Conservation (phyloP, 192 early-diverging fungal species). For the Oehlia diaphana region DNA sequence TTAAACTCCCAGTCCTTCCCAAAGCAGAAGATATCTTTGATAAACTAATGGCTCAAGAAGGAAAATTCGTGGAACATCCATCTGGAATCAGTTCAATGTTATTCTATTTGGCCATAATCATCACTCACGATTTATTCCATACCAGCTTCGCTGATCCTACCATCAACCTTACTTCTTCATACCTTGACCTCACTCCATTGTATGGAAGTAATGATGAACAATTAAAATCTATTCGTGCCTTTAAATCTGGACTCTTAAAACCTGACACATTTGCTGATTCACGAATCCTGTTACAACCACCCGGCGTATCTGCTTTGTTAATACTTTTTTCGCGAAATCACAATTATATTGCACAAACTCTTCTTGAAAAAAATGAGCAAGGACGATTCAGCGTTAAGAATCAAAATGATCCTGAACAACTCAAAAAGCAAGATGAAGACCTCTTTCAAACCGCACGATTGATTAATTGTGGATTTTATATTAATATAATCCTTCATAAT, state of each 20-base stretch:
- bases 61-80: slow-evolving; percentile 16
- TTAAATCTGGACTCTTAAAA: not conserved
- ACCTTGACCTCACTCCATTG: slow-evolving; percentile 42
- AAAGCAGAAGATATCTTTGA: not conserved
- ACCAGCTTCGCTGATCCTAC: slow-evolving; percentile 34
- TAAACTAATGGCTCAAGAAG: not conserved
- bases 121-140: slow-evolving; percentile 49
- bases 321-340: slow-evolving; percentile 53
- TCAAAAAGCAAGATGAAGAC: slow-evolving; percentile 41
- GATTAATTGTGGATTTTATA: slow-evolving; percentile 47
- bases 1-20: not conserved
- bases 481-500: slow-evolving; percentile 45
- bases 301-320: slow-evolving; percentile 39
- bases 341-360: slow-evolving; percentile 50
- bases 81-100: slow-evolving; percentile 43
- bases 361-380: slow-evolving; percentile 41
- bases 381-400: slow-evolving; percentile 40
- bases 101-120: slow-evolving; percentile 43
- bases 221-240: not conserved
- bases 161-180: slow-evolving; percentile 46
- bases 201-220: slow-evolving; percentile 41
- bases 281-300: slow-evolving; percentile 33
- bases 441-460: slow-evolving; percentile 54
- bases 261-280: slow-evolving; percentile 10
- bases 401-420: slow-evolving; percentile 5